Evolutionary conservation across 306 rosid species (phyloP), one percentile per base, ranked within the genome.

Genomic region (Astragalus membranaceus): DNA sequence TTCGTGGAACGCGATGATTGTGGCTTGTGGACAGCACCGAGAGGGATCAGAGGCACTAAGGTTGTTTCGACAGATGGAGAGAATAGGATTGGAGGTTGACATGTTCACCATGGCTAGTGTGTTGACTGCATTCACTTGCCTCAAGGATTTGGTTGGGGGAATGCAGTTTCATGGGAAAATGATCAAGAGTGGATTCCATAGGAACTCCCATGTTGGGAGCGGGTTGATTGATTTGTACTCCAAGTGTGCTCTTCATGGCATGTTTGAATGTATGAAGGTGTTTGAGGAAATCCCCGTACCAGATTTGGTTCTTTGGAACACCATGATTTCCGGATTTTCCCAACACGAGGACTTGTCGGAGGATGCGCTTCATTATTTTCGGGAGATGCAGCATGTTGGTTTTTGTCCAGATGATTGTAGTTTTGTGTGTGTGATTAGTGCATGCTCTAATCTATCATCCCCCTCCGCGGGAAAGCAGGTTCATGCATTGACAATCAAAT

Each of bases 261-360:
- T 89, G 87, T 74, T 83, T 43, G 86, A 80, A 30, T 84, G 96
- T 69, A 42, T 64, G 88, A 87, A 86, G 82, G 85, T 86, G 20
- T 89, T 88, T 76, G 81, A 82, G 64, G 98, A 92, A 80, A 86
- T 88, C 53, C 41, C 72, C 67, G 59, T 12, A 7, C 92, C 96
- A 0, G 98, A 91, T 88, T 82, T 87, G 78, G 89, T 91, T 75
- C 85, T 88, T 37, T 91, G 93, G 93, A 91, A 91, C 87, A 87
- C 96, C 0, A 88, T 88, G 88, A 80, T 91, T 80, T 88, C 97
- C 12, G 97, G 93, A 51, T 92, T 86, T 81, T 92, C 95, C 39
- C 88, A 62, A 52, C 48, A 83, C 16, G 91, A 80, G 37, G 86
- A 83, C 43, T 89, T 89, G 63, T 92, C 89, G 43, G 82, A 80